phyloP scores from a whole-genome alignment of 306 rosid genomes.

The Prosopis cineraria region DNA sequence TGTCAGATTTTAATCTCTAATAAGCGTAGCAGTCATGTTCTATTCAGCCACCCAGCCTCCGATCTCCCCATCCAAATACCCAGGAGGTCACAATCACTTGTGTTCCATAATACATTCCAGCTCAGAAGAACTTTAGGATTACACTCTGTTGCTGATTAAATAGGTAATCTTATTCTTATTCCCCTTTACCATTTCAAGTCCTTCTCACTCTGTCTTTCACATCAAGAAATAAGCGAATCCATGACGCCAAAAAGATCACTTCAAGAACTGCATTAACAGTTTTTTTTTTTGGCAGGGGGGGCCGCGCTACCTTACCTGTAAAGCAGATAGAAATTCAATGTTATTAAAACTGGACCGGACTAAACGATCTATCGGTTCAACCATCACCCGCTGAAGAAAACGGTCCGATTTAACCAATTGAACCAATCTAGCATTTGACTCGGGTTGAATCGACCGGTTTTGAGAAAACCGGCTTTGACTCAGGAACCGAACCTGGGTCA shows the following conservation, averaged over 20 bases:
- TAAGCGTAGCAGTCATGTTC: background rate
- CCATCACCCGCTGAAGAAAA: too few relatives aligned
- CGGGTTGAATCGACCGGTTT: too few relatives aligned
- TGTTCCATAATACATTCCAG: background rate
- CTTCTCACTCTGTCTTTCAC: background rate
- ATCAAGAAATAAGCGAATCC: background rate
- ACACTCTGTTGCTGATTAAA: background rate
- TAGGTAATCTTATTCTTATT: background rate
- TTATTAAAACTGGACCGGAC: too few relatives aligned
- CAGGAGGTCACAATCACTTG: background rate
- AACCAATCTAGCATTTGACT: too few relatives aligned
- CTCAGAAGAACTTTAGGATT: background rate
- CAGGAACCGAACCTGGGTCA: too few relatives aligned
- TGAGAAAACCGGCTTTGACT: too few relatives aligned
- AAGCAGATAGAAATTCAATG: too few relatives aligned
- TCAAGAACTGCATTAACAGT: background rate
- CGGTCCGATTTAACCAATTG: too few relatives aligned
- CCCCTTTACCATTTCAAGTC: background rate
- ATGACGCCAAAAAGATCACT: background rate
- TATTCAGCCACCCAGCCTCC: background rate
- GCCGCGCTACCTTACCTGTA: too few relatives aligned
- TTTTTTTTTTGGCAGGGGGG: too few relatives aligned
- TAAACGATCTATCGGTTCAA: too few relatives aligned
- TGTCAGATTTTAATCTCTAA: background rate
- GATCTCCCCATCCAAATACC: background rate